A percentile compares a stretch with the other conserved stretches of the same genome.
These are phyloP conservation scores for Trypanosoma cruzi DNA, from an alignment of 208 protist species.

Conservation along the genomic window DNA sequence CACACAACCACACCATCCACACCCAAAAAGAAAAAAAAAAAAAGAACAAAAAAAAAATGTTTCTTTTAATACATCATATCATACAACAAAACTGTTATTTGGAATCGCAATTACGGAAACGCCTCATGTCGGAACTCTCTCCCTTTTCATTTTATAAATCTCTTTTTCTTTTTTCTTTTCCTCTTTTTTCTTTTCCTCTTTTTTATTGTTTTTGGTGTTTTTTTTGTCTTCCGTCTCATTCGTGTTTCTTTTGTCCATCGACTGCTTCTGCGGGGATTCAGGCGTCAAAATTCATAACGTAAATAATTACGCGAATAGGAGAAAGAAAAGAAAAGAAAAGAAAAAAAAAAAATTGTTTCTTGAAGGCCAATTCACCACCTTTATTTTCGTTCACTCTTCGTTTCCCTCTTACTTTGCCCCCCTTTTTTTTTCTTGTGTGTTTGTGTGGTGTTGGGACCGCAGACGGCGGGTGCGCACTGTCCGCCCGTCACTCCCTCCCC, in stretches of 20 bases:
- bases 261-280: neutral
- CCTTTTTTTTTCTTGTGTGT: neutral
- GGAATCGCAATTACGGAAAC: too few species aligned
- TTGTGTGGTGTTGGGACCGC: too few species aligned
- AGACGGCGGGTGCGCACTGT: neutral
- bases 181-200: neutral
- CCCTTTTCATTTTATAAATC: conserved; percentile 20
- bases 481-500: too few species aligned
- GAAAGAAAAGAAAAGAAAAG: conserved; percentile 4
- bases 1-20: too few species aligned
- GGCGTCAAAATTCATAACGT: neutral
- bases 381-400: neutral
- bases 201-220: conserved; percentile 7
- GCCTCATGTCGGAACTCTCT: too few species aligned
- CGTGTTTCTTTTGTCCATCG: neutral
- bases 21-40: conserved; percentile 2
- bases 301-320: neutral
- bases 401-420: neutral
- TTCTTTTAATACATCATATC: too few species aligned
- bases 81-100: too few species aligned
- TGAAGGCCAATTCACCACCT: neutral
- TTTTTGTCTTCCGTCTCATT: neutral
- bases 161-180: conserved; percentile 7
- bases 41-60: conserved; percentile 11
- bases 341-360: conserved; percentile 14